Base-by-base conservation (phyloP, 169 alveolate species). In the Plasmodium falciparum region DNA sequence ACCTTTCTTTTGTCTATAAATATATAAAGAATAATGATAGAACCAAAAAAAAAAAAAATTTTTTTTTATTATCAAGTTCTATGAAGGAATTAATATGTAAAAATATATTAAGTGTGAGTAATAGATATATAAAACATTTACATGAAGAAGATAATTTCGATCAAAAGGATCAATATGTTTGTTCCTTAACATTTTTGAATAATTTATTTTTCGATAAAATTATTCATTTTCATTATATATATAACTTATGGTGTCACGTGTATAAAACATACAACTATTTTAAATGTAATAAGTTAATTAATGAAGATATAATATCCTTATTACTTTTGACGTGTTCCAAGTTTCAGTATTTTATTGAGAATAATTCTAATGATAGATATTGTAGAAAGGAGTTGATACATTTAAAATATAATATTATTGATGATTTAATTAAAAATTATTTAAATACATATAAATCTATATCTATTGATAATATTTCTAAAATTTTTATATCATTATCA, bases 401-500 rank as follows among this genome's bases (percentile, higher is more conserved):
- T 78, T 65, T 78, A 65, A 78, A 78, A 52, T 78, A 78, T 65
- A 78, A 66, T 45, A 78, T 78, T 54, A 65, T 78, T 67, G 89
- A 78, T 78, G 89, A 78, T 78, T 78, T 78, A 59, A 45, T 70
- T 66, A 78, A 24, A 66, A 78, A 78, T 59, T 65, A 78, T 78
- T 78, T 78, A 78, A 65, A 52, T 49, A 78, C 43, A 67, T 78
- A 78, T 22, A 65, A 78, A 71, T 70, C 29, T 58, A 78, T 78
- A 15, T 52, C 80, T 58, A 50, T 78, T 59, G 89, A 78, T 45
- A 78, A 78, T 58, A 65, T 78, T 22, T 78, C 89, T 7, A 78
- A 78, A 52, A 59, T 78, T 78, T 50, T 78, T n/a, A 78, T 78
- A 78, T 78, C 89, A 50, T 71, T 78, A 61, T 78, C 89, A 22